phyloP scores from a whole-genome alignment of 1,284 basidiomycete species.

The Mixia osmundae region DNA sequence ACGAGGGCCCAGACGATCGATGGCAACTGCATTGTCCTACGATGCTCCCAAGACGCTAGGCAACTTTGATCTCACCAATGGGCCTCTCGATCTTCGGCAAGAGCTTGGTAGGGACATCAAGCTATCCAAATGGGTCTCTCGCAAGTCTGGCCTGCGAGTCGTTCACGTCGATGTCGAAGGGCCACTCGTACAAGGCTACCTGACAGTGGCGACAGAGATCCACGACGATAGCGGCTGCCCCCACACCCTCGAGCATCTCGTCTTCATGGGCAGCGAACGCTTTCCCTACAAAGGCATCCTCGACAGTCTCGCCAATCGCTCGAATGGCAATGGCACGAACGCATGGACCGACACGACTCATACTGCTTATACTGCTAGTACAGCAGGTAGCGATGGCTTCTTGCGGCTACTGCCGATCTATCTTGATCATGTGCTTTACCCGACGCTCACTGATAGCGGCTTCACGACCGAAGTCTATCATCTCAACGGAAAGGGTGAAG shows the following conservation, averaged over 20 bases:
- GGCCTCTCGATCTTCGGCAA: background rate
- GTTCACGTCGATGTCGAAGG: constrained; percentile 25
- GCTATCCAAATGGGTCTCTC: constrained; percentile 13
- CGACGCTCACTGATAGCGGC: constrained; percentile 72
- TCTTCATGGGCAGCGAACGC: constrained; percentile 82
- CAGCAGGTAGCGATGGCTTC: constrained; percentile 88
- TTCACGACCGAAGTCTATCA: constrained; percentile 61
- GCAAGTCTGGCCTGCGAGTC: constrained; percentile 21
- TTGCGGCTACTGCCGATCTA: constrained; percentile 46
- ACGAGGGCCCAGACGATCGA: too few species aligned
- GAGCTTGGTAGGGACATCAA: too few species aligned
- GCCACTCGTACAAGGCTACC: constrained; percentile 7
- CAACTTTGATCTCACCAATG: too few species aligned
- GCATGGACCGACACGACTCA: constrained; percentile 60
- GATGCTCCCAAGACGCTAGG: too few species aligned
- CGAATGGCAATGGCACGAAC: constrained; percentile 36
- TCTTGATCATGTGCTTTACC: constrained; percentile 90
- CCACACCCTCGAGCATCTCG: constrained; percentile 68
- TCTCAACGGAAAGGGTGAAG: constrained; percentile 27
- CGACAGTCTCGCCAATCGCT: constrained; percentile 81
- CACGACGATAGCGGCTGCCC: constrained; percentile 44
- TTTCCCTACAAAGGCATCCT: constrained; percentile 96
- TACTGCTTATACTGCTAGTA: constrained; percentile 91
- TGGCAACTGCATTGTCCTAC: too few species aligned
- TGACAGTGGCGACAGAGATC: constrained; percentile 55